Conservation (phyloP, 2,329 filamentous ascomycete genomes). For the Podosphaera fusca region DNA sequence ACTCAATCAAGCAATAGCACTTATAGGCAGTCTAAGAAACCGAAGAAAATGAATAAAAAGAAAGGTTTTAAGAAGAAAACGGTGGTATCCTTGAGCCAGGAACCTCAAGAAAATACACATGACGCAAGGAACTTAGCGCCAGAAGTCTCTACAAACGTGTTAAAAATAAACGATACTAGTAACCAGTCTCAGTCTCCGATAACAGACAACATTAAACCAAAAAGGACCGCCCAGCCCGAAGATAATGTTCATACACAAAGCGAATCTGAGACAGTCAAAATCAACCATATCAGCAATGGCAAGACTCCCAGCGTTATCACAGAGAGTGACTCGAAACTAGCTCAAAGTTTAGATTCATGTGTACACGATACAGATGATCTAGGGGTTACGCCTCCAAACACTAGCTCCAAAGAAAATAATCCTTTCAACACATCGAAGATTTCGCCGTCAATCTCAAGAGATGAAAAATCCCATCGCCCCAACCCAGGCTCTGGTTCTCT, state of each 20-base stretch:
- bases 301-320: not conserved
- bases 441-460: not conserved
- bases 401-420: not conserved
- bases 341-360: not conserved
- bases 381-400: not conserved
- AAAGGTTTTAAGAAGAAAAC: not conserved
- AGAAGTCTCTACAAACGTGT: not conserved
- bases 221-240: not conserved
- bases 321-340: not conserved
- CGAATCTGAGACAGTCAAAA: not conserved
- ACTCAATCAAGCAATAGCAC: too few species aligned
- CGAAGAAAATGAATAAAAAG: not conserved
- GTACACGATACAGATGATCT: not conserved
- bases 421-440: not conserved
- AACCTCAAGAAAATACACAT: not conserved
- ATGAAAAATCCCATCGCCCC: not conserved
- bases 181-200: not conserved
- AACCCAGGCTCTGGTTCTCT: not conserved
- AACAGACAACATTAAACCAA: not conserved
- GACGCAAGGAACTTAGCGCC: not conserved
- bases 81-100: not conserved
- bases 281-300: not conserved
- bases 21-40: not conserved
- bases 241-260: not conserved
- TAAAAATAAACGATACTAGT: not conserved